Conservation (phyloP, 2,329 filamentous ascomycete species). For the Phialophora chinensis region DNA sequence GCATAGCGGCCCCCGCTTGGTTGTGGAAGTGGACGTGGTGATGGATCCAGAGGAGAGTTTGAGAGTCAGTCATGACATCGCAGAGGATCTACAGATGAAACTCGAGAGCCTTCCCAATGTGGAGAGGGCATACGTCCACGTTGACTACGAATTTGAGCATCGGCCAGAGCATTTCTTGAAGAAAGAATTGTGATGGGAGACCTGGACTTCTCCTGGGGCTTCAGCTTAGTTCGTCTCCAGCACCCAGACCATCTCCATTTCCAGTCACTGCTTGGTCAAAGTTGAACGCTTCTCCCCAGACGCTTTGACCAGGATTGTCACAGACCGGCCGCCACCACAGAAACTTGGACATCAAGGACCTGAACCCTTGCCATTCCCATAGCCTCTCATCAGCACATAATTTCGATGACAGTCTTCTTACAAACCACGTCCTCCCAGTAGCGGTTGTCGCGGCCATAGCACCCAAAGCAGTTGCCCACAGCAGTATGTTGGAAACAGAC, state of each 20-base stretch:
- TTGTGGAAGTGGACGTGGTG: conserved; percentile 95
- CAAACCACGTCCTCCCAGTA: neutral
- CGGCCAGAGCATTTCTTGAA: conserved; percentile 82
- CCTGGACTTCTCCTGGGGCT: neutral
- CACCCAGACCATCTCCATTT: neutral
- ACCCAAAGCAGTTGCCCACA: conserved; percentile 6
- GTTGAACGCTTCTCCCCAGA: neutral
- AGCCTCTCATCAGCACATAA: neutral
- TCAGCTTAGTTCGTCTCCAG: neutral
- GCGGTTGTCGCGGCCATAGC: neutral
- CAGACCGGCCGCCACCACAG: conserved; percentile 6
- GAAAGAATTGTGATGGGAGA: conserved; percentile 61
- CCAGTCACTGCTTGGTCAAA: neutral
- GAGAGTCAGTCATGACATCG: conserved; percentile 84
- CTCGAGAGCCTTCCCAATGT: conserved; percentile 89
- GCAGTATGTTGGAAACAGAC: neutral
- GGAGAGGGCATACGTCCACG: conserved; percentile 93
- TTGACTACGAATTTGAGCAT: conserved; percentile 95
- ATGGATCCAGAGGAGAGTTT: conserved; percentile 80
- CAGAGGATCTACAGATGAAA: conserved; percentile 92
- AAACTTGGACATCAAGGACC: neutral
- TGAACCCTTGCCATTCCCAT: conserved; percentile 1
- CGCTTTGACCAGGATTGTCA: neutral
- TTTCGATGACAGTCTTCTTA: neutral
- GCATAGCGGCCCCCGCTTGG: conserved; percentile 83